phyloP scores from a whole-genome alignment of 140 eudicot genomes.

The Flaveria floridana region DNA sequence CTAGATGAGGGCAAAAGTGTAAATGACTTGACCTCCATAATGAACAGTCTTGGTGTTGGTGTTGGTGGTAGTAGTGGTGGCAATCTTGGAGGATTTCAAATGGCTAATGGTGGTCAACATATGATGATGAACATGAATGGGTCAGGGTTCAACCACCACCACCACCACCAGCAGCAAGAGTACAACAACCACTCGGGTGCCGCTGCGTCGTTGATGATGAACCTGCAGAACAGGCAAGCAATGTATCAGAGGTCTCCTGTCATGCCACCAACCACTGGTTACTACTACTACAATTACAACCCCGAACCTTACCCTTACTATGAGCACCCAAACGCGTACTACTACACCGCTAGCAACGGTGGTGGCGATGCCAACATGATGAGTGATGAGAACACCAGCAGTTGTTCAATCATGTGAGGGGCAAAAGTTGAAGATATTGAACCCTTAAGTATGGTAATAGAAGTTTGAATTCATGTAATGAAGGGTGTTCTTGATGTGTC shows the following conservation, averaged over 20 bases:
- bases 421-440: background rate
- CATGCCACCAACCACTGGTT: conserved; percentile 59
- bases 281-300: conserved; percentile 47
- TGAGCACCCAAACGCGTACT: conserved; percentile 12
- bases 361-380: conserved; percentile 41
- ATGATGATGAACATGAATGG: conserved; percentile 49
- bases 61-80: background rate
- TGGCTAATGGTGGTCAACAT: conserved; percentile 35
- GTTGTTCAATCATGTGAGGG: conserved; percentile 73
- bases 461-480: conserved; percentile 20
- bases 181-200: conserved; percentile 33
- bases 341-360: conserved; percentile 23
- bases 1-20: conserved; percentile 37
- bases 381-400: conserved; percentile 57
- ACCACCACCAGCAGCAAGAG: conserved; percentile 36
- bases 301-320: conserved; percentile 37
- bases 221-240: conserved; percentile 60
- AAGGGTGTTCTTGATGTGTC: conserved; percentile 25
- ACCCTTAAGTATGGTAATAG: conserved; percentile 9
- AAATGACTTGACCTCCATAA: conserved; percentile 52
- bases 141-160: conserved; percentile 36
- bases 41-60: conserved; percentile 35
- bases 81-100: conserved; percentile 43
- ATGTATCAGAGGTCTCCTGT: conserved; percentile 68
- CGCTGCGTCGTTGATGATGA: conserved; percentile 59